A percentile compares a stretch with the other conserved stretches of the same genome.
These are phyloP conservation scores for Xylariomycetidae sp. DNA, from an alignment of 2,329 filamentous ascomycete genomes.

Conservation along the genomic window DNA sequence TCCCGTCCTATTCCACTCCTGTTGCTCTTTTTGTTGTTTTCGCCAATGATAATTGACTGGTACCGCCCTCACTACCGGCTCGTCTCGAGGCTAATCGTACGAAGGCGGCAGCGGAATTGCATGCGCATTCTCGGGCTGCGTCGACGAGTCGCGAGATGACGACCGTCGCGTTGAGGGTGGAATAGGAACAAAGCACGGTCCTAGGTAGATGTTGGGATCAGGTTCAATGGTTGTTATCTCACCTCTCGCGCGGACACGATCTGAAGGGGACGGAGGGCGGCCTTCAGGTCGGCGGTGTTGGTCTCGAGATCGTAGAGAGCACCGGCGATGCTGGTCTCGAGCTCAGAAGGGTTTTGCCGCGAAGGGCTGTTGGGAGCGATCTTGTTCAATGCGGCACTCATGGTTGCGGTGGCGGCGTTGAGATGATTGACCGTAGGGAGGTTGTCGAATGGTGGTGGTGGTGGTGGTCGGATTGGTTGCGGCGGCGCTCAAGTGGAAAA, in stretches of 20 bases:
- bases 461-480: too few species aligned
- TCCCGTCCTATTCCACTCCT: conserved; percentile 65
- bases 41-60: conserved; percentile 19
- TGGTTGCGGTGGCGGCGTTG: conserved; percentile 13
- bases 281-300: conserved; percentile 98
- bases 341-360: conserved; percentile 92
- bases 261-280: conserved; percentile 93
- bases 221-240: conserved; percentile 49
- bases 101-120: conserved; percentile 15
- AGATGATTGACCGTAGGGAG: too few species aligned
- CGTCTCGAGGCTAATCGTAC: conserved; percentile 13
- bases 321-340: conserved; percentile 93
- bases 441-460: too few species aligned
- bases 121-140: conserved; percentile 14
- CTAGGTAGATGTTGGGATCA: conserved; percentile 9
- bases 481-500: too few species aligned
- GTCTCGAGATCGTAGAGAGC: conserved; percentile 99
- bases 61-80: conserved; percentile 15
- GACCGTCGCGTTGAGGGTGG: conserved; percentile 11
- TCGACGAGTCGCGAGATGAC: conserved; percentile 5
- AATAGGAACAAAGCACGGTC: conserved; percentile 24
- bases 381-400: conserved; percentile 67
- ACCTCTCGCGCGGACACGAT: conserved; percentile 99
- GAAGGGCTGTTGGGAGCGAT: conserved; percentile 97
- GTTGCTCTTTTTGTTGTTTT: too few species aligned